Evolutionary conservation across 2,329 filamentous ascomycete genomes (phyloP), one percentile per base, ranked within the genome.

Genomic region (Aspergillus sp.): DNA sequence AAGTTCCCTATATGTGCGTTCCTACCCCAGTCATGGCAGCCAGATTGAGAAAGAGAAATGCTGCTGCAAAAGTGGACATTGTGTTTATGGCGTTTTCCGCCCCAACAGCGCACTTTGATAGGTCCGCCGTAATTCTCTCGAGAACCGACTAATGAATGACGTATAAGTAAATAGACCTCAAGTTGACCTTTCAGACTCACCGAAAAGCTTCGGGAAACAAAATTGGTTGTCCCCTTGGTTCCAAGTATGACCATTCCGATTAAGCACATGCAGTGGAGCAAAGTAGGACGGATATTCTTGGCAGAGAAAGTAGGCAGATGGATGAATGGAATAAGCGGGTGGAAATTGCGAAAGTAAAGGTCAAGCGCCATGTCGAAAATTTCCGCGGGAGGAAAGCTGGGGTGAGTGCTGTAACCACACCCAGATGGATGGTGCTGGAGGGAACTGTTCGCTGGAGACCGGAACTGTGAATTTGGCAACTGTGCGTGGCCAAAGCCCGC

Each of bases 361-460:
- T 81, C 79, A 17, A 82, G 61, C 8, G 78, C 76, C 61, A 81
- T 80, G 52, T 81, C 79, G 10, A 82, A 65, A 7, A 81, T 76
- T 56, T 81, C 79, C 3, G 77, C 75, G 2, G 78, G 78, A 33
- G 74, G 79, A 60, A 72, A 81, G 62, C 57, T 69, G 53, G 60
- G 69, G 35, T 59, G 65, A 59, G 43, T 67, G 59, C 40, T 63
- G 43, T 55, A 60, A 59, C 50, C 52, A 50, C 57, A 54, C 50
- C 46, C 57, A 44, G 62, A 61, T 40, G 57, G 2, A 19, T 13
- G 24, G 7, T 13, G 14, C 3, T 14, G 53, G 2, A 53, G 51
- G 20, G 67, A 59, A 6, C 51, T 53, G 35, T 60, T 56, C 9
- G 45, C 52, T 16, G 61, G 51, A 2, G 57, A 57, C 16, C 61